Evolutionary conservation across 1,284 basidiomycete genomes (phyloP), one percentile per base, ranked within the genome.

Genomic region (Limonomyces culmigenus): DNA sequence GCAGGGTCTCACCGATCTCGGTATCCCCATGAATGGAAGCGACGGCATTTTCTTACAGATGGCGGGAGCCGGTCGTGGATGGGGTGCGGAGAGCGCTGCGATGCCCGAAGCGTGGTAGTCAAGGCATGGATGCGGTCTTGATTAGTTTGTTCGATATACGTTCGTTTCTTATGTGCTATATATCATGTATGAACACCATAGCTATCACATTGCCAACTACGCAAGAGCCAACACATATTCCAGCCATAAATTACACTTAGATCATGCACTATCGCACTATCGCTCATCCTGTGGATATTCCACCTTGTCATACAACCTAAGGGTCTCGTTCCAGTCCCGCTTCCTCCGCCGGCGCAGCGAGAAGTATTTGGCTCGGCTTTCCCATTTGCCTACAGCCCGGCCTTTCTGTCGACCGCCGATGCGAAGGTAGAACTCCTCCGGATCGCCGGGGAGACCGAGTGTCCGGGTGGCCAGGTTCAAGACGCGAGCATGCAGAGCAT

Each of bases 31-130:
- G 32, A 88, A 89, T 47, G 87, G 86, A 32, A 83, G 79, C 4
- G 87, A 92, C 46, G 85, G 80, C 5, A 77, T 91, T 37, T 91
- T 92, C 59, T 54, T 91, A 38, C 79, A 79, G 46, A 68, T 81
- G 59, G 62, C 63, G 31, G 70, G 67, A 38, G 51, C 63, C 31
- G 77, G 71, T 41, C n/a, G n/a, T n/a, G 78, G 79, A 8, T 84
- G 80, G 81, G 68, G 65, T 25, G 70, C 71, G 33, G 77, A 81
- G 47, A 74, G 80, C 47, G 61, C 68, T 11, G 63, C 71, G 32
- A 77, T 79, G 70, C 78, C 81, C 13, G 79, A 84, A 56, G 80
- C 81, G 27, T 81, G 80, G 78, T 84, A 16, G 15, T 8, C 23
- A 27, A 27, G n/a, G n/a, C n/a, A n/a, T n/a, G n/a, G n/a, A n/a